Conservation (phyloP, 805 yeast genomes). For the Candida pseudoglaebosa region DNA sequence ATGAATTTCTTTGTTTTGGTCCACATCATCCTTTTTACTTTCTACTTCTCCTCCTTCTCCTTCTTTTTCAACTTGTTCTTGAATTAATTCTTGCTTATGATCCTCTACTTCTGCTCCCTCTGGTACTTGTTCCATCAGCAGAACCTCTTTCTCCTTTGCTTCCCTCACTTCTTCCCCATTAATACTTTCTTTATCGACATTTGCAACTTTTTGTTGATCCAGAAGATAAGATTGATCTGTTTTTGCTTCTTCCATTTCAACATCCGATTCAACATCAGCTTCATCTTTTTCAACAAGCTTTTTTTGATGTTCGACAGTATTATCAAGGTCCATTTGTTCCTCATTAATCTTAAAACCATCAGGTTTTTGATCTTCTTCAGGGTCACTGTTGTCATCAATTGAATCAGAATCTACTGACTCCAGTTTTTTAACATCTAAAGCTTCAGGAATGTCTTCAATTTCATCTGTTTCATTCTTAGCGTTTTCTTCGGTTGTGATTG, state of each 20-base stretch:
- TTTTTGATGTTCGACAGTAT: too few relatives aligned
- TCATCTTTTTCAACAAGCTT: too few relatives aligned
- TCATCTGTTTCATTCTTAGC: not conserved
- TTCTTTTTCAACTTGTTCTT: conserved; percentile 3
- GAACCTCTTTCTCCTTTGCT: not conserved
- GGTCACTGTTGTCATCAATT: not conserved
- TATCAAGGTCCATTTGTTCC: not conserved
- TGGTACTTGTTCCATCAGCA: too few relatives aligned
- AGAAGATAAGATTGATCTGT: too few relatives aligned
- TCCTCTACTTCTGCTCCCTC: conserved; percentile 3
- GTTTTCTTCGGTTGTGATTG: not conserved
- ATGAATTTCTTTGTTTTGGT: not conserved
- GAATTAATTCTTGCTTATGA: conserved; percentile 3
- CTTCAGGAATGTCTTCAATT: too few relatives aligned
- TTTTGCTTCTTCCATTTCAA: not conserved
- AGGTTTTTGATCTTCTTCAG: not conserved
- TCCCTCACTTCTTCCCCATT: not conserved
- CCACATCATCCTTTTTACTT: conserved; percentile 1
- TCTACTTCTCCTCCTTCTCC: conserved; percentile 6
- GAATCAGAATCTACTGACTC: too few relatives aligned
- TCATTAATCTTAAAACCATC: not conserved
- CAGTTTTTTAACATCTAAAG: too few relatives aligned
- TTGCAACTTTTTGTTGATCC: not conserved
- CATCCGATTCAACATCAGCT: too few relatives aligned
- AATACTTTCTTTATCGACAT: not conserved